phyloP scores from a whole-genome alignment of 495 filamentous ascomycete species.

The Aspergillus sparsus region DNA sequence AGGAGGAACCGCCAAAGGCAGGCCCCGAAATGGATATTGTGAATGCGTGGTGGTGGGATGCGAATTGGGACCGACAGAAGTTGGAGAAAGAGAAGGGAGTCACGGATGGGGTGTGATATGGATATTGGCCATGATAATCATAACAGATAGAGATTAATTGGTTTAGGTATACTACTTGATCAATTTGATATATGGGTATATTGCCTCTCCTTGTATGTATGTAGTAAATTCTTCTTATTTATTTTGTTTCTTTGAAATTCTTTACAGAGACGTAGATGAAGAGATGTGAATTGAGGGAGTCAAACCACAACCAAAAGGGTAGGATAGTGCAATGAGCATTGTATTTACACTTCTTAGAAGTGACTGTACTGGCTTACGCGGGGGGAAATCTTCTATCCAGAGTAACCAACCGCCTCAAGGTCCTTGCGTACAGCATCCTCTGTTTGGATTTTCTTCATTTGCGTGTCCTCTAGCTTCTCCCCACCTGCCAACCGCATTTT shows the following conservation, averaged over 20 bases:
- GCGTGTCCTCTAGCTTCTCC: conserved; percentile 96
- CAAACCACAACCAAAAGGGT: no score
- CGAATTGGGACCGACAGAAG: conserved; percentile 53
- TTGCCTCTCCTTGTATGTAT: no score
- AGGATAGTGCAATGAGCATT: not conserved
- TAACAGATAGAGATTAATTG: not conserved
- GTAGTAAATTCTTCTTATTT: not conserved
- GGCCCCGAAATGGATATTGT: conserved; percentile 24
- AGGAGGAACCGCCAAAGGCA: conserved; percentile 48
- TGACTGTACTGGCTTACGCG: not conserved
- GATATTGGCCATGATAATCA: not conserved
- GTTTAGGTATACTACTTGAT: not conserved
- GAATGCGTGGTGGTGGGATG: conserved; percentile 67
- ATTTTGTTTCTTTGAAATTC: not conserved
- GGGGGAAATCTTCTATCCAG: conserved; percentile 31
- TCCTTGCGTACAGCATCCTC: conserved; percentile 82
- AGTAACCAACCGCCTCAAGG: conserved; percentile 63
- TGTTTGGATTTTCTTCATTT: conserved; percentile 96
- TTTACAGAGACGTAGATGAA: conserved; percentile 2
- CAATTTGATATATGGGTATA: no score
- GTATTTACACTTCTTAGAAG: conserved; percentile 16
- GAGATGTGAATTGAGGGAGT: conserved; percentile 1
- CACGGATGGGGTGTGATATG: conserved; percentile 21
- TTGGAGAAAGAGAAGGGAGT: conserved; percentile 48
- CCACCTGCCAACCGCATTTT: conserved; percentile 93